Evolutionary conservation across 2,329 filamentous ascomycete genomes (phyloP), one percentile per base, ranked within the genome.

Genomic region (Talaromyces sp.): DNA sequence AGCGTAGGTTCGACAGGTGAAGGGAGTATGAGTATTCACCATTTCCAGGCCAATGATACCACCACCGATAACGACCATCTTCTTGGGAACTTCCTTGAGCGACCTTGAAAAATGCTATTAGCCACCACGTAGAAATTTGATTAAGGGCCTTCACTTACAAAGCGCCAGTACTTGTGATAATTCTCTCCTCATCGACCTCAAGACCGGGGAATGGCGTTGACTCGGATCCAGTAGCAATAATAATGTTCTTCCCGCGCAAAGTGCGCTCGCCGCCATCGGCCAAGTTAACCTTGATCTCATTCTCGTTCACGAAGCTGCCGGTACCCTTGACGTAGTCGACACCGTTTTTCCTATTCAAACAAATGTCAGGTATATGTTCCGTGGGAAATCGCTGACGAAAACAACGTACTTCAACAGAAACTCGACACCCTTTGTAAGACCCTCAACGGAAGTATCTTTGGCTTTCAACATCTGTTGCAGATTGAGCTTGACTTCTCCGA

Each of bases 21-120:
- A 19, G 47, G 24, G 24, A 19, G 39, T 27, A 35, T 10, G 50
- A 9, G 27, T 58, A 66, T 80, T 45, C 79, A 87, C 92, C 95
- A 99, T 99, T 83, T 99, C 95, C 49, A 99, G 88, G 77, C 95
- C 95, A 75, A 99, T 99, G 79, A 99, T 99, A 79, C 95, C 95
- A 78, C 95, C 95, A 72, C 95, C 95, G 76, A 99, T 97, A 73
- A 99, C 95, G 69, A 96, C 85, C 91, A 99, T 90, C 82, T 91
- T 95, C 86, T 97, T 93, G 50, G 95, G 95, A 43, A 99, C 91
- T 84, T 96, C 87, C 74, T 92, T 86, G 67, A 99, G 86, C 47
- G 93, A 86, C 41, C 64, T 66, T 37, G 13, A 33, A 39, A 24
- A 31, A 49, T 24, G 19, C 27, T 10, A 8, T 41, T 22, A 60